Evolutionary conservation across 2,329 filamentous ascomycete genomes (phyloP).

Genomic region (Stachybotrys echinatus): DNA sequence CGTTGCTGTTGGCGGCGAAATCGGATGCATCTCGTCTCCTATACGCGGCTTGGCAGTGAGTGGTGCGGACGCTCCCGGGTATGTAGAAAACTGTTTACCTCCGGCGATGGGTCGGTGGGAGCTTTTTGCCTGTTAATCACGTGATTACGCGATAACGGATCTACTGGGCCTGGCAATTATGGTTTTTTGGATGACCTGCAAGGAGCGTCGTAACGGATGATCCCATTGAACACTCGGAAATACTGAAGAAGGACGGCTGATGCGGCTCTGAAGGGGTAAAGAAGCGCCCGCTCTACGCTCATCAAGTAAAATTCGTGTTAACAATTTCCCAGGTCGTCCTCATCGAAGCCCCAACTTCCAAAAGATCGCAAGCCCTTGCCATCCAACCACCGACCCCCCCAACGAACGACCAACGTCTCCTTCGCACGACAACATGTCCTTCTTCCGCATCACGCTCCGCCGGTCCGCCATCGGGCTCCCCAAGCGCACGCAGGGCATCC

Average conservation of each 20-base stretch:
- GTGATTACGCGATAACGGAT: not conserved
- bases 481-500: slow-evolving; percentile 70
- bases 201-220: not conserved
- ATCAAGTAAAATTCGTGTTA: no score
- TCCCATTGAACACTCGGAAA: not conserved
- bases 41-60: no score
- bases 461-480: slow-evolving; percentile 88
- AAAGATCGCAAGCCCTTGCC: no score
- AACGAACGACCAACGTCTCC: not conserved
- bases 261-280: not conserved
- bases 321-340: not conserved
- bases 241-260: not conserved
- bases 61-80: no score
- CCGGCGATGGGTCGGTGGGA: no score
- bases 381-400: not conserved
- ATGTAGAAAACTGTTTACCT: no score
- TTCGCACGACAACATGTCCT: no score
- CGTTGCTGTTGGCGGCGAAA: no score
- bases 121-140: no score
- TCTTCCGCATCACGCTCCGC: slow-evolving; percentile 87
- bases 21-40: no score
- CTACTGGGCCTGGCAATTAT: not conserved
- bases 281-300: not conserved
- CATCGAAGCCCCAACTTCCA: no score
- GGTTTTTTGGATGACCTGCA: not conserved